These are phyloP conservation scores for Blakeslea trispora DNA, from an alignment of 371 early-diverging fungal genomes.

Conservation along the genomic window DNA sequence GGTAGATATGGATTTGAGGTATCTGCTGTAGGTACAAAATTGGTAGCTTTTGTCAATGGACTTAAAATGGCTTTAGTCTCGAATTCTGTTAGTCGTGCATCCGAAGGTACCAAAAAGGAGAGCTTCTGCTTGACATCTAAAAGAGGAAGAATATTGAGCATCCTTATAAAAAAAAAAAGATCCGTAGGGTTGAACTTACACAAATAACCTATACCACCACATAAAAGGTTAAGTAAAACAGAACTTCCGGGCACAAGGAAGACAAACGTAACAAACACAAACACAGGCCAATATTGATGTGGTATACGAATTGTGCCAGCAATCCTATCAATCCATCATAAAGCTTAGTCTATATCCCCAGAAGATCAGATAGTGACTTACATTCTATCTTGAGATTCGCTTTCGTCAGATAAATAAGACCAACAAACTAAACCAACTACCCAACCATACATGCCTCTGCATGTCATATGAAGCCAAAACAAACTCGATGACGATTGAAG, in stretches of 20 bases:
- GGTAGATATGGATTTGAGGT: neutral
- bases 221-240: conserved; percentile 19
- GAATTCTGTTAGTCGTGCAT: conserved; percentile 16
- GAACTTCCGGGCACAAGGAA: conserved; percentile 26
- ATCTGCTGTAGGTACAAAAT: conserved; percentile 17
- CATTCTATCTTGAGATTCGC: conserved; percentile 22
- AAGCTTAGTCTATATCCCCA: too few relatives aligned
- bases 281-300: conserved; percentile 21
- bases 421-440: conserved; percentile 29
- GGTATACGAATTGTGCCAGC: conserved; percentile 34
- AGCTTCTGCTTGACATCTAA: conserved; percentile 22
- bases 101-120: conserved; percentile 7
- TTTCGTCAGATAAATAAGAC: conserved; percentile 22
- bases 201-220: conserved; percentile 16
- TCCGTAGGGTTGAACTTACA: conserved; percentile 28
- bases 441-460: conserved; percentile 26
- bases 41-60: conserved; percentile 7
- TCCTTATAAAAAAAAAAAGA: neutral
- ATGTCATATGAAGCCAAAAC: neutral
- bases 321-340: conserved; percentile 24
- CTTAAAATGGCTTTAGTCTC: conserved; percentile 22
- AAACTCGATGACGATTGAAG: neutral
- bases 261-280: conserved; percentile 27
- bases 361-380: too few relatives aligned
- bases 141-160: conserved; percentile 5